phyloP scores from a whole-genome alignment of 768 basidiomycete genomes.

The Agrocybe pediades region DNA sequence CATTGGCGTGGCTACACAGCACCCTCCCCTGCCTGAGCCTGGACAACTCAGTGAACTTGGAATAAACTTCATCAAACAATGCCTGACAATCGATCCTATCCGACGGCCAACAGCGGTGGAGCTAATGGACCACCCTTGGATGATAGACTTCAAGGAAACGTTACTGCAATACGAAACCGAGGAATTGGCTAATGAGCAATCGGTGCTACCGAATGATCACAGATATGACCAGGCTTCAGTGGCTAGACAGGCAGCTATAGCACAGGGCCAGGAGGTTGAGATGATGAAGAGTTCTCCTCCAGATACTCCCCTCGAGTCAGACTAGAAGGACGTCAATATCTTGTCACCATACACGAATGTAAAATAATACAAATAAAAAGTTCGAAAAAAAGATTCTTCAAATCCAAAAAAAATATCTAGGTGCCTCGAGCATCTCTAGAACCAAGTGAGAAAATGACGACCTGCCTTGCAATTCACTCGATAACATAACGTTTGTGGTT shows the following conservation, averaged over 20 bases:
- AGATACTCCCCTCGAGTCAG: conserved; percentile 39
- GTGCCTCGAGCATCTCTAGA: conserved; percentile 7
- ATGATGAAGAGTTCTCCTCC: conserved; percentile 53
- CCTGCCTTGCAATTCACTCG: conserved; percentile 48
- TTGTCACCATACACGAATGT: conserved; percentile 9
- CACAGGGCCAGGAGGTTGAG: conserved; percentile 64
- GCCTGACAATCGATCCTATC: conserved; percentile 85
- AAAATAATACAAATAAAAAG: conserved; percentile 19
- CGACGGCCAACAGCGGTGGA: conserved; percentile 83
- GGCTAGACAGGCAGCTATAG: conserved; percentile 56
- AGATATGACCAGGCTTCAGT: conserved; percentile 51
- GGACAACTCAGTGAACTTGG: conserved; percentile 87
- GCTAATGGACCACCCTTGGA: conserved; percentile 89
- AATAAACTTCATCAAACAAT: conserved; percentile 92
- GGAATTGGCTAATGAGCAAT: conserved; percentile 53
- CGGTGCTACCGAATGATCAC: conserved; percentile 48
- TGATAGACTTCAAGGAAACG: conserved; percentile 77
- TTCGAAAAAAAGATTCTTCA: conserved; percentile 2
- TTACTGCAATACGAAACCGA: conserved; percentile 68
- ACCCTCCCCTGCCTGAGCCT: conserved; percentile 92
- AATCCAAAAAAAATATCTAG: conserved; percentile 3
- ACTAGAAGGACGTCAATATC: conserved; percentile 10
- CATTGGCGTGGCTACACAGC: conserved; percentile 94
- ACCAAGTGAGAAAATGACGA: conserved; percentile 2
- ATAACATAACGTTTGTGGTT: conserved; percentile 57